Conservation (phyloP, 164 flowering plant genomes). For the Nelumbo lutea region DNA sequence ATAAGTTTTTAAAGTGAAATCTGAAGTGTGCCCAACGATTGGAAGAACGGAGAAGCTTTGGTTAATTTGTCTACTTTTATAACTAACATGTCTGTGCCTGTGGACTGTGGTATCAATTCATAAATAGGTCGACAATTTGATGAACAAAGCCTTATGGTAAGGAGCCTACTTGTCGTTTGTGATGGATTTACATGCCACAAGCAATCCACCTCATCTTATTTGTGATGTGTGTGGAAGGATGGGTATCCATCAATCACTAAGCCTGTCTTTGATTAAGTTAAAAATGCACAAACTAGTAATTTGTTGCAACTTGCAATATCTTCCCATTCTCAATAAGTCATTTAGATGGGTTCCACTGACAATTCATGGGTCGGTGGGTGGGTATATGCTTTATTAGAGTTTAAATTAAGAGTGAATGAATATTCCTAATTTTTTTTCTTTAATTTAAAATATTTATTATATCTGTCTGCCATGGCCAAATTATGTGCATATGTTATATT, state of each 20-base stretch:
- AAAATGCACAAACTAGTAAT: conserved; percentile 6
- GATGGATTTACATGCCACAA: conserved; percentile 26
- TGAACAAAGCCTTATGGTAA: neutral
- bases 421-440: conserved; percentile 12
- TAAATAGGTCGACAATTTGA: neutral
- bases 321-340: conserved; percentile 24
- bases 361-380: conserved; percentile 60
- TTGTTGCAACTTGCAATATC: conserved; percentile 10
- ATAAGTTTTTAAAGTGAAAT: neutral
- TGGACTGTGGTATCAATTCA: neutral
- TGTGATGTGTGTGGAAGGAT: conserved; percentile 15
- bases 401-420: no score
- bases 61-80: neutral
- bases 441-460: conserved; percentile 38
- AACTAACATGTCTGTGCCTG: neutral
- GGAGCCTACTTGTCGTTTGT: conserved; percentile 20
- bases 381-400: no score
- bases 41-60: neutral
- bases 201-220: conserved; percentile 15
- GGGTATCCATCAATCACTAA: conserved; percentile 33
- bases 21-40: neutral
- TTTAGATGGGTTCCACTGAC: conserved; percentile 28
- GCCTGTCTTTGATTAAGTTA: neutral
- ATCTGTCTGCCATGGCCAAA: neutral
- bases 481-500: no score